Percentiles rank a stretch among this genome's conserved stretches.
These are phyloP conservation scores for Phytopythium litorale DNA, from an alignment of 352 stramenopile species.

Conservation along the genomic window DNA sequence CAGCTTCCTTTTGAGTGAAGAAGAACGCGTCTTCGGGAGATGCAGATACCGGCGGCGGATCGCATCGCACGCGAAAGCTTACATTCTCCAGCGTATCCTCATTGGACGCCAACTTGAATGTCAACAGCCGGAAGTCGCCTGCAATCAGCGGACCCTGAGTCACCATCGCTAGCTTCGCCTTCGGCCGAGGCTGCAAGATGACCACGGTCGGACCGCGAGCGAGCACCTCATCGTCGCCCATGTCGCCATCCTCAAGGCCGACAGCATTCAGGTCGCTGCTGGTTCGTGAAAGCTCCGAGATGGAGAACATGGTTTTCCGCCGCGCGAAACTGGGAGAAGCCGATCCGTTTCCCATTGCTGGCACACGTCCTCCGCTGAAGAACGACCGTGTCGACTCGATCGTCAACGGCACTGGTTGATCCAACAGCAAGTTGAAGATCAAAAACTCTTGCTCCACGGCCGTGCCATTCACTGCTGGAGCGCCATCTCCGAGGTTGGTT, in stretches of 20 bases:
- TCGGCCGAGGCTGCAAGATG: constrained; percentile 66
- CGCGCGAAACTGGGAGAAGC: constrained; percentile 82
- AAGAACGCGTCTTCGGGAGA: constrained; percentile 50
- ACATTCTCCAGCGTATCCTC: constrained; percentile 64
- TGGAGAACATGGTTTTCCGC: constrained; percentile 75
- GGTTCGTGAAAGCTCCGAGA: constrained; percentile 26
- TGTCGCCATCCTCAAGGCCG: constrained; percentile 13
- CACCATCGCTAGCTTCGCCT: constrained; percentile 50
- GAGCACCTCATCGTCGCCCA: constrained; percentile 41
- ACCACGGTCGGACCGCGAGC: constrained; percentile 48
- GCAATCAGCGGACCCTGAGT: constrained; percentile 55
- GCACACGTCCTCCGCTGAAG: constrained; percentile 56
- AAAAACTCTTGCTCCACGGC: constrained; percentile 33
- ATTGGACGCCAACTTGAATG: constrained; percentile 54
- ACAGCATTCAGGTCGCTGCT: constrained; percentile 23
- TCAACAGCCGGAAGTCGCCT: constrained; percentile 63
- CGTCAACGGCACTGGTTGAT: constrained; percentile 26
- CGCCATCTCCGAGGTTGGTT: neutral
- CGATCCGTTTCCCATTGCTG: constrained; percentile 80
- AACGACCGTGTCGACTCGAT: constrained; percentile 38
- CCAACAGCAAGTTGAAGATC: constrained; percentile 56
- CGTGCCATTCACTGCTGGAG: constrained; percentile 6
- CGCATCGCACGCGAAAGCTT: constrained; percentile 46
- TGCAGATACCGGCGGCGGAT: constrained; percentile 43
- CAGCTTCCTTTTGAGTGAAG: constrained; percentile 33